These are phyloP conservation scores for Salix arbutifolia DNA, from an alignment of 345 rosid species.

Conservation along the genomic window DNA sequence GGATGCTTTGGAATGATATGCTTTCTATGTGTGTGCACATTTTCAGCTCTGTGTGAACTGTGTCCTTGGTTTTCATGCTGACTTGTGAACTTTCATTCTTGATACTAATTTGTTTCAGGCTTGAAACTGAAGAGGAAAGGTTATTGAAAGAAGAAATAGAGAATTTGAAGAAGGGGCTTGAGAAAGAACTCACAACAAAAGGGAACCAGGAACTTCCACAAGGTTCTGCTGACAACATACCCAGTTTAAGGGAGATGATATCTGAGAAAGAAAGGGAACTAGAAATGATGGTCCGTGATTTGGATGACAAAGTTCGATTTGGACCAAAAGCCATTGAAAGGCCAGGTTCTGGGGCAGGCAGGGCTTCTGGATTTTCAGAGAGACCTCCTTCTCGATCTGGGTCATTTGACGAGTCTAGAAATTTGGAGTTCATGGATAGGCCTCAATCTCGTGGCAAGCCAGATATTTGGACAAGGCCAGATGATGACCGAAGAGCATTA, in stretches of 20 bases:
- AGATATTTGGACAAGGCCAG: conserved; percentile 62
- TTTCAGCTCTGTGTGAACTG: not conserved
- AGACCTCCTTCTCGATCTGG: conserved; percentile 80
- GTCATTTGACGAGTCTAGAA: conserved; percentile 69
- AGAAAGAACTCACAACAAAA: conserved; percentile 32
- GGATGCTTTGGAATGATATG: not conserved
- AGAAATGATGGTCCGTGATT: conserved; percentile 52
- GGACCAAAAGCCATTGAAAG: conserved; percentile 69
- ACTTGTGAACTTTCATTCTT: not conserved
- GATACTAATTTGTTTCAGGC: conserved; percentile 49
- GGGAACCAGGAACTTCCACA: conserved; percentile 35
- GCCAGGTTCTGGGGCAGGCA: conserved; percentile 77
- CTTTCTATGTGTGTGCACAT: not conserved
- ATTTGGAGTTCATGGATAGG: conserved; percentile 59
- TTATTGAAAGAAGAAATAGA: conserved; percentile 63
- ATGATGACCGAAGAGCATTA: conserved; percentile 68
- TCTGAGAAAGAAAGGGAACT: conserved; percentile 61
- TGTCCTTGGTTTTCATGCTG: not conserved
- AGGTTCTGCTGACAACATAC: conserved; percentile 32
- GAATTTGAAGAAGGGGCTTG: conserved; percentile 44
- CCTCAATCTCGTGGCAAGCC: conserved; percentile 75
- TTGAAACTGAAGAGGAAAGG: conserved; percentile 78
- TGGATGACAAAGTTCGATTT: conserved; percentile 79
- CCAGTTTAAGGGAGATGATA: conserved; percentile 37
- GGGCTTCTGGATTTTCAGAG: conserved; percentile 54